phyloP scores from a whole-genome alignment of 2,329 filamentous ascomycete species.

The Aspergillus proliferans region DNA sequence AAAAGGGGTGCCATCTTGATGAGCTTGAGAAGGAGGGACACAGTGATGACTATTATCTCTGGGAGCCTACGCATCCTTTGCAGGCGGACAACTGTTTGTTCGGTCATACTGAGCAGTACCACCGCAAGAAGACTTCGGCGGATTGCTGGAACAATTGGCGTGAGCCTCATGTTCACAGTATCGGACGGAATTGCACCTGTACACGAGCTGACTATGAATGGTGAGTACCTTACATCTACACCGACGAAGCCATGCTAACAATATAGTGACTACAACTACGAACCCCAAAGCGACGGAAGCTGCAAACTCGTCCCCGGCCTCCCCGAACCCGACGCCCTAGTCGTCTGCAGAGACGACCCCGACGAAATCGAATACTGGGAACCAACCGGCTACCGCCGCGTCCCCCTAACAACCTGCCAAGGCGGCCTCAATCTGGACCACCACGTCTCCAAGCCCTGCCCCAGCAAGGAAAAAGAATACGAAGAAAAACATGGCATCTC shows the following conservation, averaged over 20 bases:
- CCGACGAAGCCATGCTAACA: constrained; percentile 5
- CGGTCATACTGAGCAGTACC: constrained; percentile 80
- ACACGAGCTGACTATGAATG: constrained; percentile 86
- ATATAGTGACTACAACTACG: constrained; percentile 82
- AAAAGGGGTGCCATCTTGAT: constrained; percentile 62
- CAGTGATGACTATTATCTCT: constrained; percentile 69
- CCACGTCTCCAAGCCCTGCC: constrained; percentile 59
- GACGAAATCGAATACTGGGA: constrained; percentile 73
- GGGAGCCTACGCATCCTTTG: constrained; percentile 78
- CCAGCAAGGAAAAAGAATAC: constrained; percentile 76
- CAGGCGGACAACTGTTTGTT: constrained; percentile 79
- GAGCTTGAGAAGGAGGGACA: constrained; percentile 49
- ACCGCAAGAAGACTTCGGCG: constrained; percentile 75
- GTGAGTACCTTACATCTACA: constrained; percentile 44
- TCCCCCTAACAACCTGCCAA: constrained; percentile 80
- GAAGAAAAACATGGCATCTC: constrained; percentile 64
- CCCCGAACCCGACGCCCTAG: constrained; percentile 54
- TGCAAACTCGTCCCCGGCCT: constrained; percentile 73
- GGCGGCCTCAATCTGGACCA: constrained; percentile 72
- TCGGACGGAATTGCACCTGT: constrained; percentile 72
- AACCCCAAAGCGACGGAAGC: constrained; percentile 68
- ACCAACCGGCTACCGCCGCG: constrained; percentile 79
- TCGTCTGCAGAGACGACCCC: constrained; percentile 57
- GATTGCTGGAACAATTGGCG: constrained; percentile 76
- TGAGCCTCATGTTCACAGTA: constrained; percentile 64